Base-by-base conservation (phyloP, 2,329 filamentous ascomycete species). In the Huntiella savannae region DNA sequence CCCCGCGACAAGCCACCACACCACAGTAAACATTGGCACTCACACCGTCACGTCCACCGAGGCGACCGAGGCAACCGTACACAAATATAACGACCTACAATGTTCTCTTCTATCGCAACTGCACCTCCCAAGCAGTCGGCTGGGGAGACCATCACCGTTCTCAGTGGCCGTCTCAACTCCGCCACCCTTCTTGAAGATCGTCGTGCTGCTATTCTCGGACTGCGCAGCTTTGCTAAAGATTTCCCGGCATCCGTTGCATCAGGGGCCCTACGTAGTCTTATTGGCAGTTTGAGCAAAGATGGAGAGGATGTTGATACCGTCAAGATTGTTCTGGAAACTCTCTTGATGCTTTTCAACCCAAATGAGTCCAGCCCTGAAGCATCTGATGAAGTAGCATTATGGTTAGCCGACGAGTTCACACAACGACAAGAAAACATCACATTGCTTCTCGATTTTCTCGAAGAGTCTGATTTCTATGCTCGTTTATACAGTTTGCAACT, bases 361-460 rank as follows among this genome's bases (percentile, higher is more conserved):
- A 78, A 78, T 54, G 68, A 72, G 54, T 66, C 69, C 58, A 92
- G 84, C 68, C 73, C 85, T 32, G 88, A 96, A 70, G 85, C 88
- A 46, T 94, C 88, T 11, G 88, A 96, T 53, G 91, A 98, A 62
- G 92, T 98, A 55, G 82, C 82, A 13, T 68, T 96, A 22, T 98
- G 91, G 86, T 70, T 98, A 49, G 91, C 91, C 46, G 91, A 98
- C 63, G 88, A 96, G 62, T 98, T 98, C 60, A 95, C 91, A 33
- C 87, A 94, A 69, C 79, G 84, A 52, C 87, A 95, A 73, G 88
- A 96, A 63, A 96, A 98, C 60, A 88, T 95, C 51, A 88, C 84
- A 2, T 68, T 91, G 12, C 73, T 98, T 17, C 74, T 98, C 50
- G 82, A 91, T 58, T 82, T 98, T 47, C 71, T 98, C 53, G 88